Percentiles rank a stretch among this genome's conserved stretches.
These are phyloP conservation scores for Debaryomyces subglobosus DNA, from an alignment of 1,139 yeast species.

Conservation along the genomic window DNA sequence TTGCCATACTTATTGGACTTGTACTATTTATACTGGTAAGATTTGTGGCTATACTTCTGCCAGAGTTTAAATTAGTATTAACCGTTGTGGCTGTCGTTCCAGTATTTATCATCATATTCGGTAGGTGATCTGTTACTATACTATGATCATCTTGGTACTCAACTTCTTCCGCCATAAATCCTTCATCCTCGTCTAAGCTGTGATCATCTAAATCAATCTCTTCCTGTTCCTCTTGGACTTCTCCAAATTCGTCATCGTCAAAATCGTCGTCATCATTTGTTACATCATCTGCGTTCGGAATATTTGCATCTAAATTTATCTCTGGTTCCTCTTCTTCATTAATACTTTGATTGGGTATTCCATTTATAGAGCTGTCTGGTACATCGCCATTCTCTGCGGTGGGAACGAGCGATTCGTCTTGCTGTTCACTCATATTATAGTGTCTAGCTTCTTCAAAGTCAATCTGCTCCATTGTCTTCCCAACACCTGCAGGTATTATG, in stretches of 20 bases:
- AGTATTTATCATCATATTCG: constrained; percentile 24
- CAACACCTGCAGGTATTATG: constrained; percentile 58
- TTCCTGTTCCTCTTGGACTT: constrained; percentile 14
- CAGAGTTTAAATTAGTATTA: constrained; percentile 18
- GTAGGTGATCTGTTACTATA: constrained; percentile 23
- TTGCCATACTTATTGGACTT: constrained; percentile 10
- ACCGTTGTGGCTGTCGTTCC: constrained; percentile 20
- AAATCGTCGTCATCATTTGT: constrained; percentile 14
- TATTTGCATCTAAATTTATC: constrained; percentile 50
- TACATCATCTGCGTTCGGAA: constrained; percentile 43
- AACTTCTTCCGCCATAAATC: constrained; percentile 61
- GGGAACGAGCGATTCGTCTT: constrained; percentile 15
- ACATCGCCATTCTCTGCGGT: constrained; percentile 16
- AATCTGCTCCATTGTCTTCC: constrained; percentile 55
- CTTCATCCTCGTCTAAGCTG: constrained; percentile 36
- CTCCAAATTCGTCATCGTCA: constrained; percentile 14
- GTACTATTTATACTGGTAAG: constrained; percentile 23
- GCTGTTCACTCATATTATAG: constrained; percentile 17
- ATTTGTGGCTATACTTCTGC: constrained; percentile 23
- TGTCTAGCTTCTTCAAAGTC: constrained; percentile 30
- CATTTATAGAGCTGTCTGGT: constrained; percentile 13
- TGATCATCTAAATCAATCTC: constrained; percentile 18
- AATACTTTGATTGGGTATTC: constrained; percentile 1
- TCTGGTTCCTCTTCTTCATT: constrained; percentile 18
- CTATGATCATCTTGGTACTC: constrained; percentile 61